Percentiles rank a stretch among this genome's conserved stretches.
Evolutionary conservation across 805 yeast genomes (phyloP).

Genomic region (Candida vaughaniae): DNA sequence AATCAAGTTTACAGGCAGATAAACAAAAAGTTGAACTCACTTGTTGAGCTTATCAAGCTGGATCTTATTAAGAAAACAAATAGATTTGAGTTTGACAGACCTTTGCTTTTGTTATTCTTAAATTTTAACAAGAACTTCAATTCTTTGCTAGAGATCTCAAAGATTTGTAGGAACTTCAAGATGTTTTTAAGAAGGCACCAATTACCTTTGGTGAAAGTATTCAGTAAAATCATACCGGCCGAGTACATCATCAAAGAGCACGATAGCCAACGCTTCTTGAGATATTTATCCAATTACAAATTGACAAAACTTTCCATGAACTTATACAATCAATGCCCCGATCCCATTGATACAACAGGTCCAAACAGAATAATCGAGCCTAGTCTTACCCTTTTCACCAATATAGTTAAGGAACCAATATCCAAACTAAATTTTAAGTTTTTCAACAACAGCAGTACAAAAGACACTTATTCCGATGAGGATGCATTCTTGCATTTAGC

Average conservation of each 20-base stretch:
- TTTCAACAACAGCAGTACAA: constrained; percentile 17
- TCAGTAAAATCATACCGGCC: constrained; percentile 37
- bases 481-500: constrained; percentile 84
- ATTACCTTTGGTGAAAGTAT: constrained; percentile 37
- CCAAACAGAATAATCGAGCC: neutral
- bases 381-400: constrained; percentile 22
- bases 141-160: constrained; percentile 48
- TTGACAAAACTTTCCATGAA: constrained; percentile 48
- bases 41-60: constrained; percentile 37
- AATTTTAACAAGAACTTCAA: constrained; percentile 41
- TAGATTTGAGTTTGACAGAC: constrained; percentile 43
- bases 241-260: constrained; percentile 22
- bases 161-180: constrained; percentile 48
- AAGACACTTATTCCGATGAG: constrained; percentile 38
- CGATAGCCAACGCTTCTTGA: constrained; percentile 17
- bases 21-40: constrained; percentile 25
- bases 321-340: constrained; percentile 59
- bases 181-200: constrained; percentile 34
- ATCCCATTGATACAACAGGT: constrained; percentile 10
- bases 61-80: constrained; percentile 42
- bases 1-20: constrained; percentile 29
- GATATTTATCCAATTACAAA: constrained; percentile 31
- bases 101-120: constrained; percentile 52
- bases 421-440: constrained; percentile 35
- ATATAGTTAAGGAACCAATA: constrained; percentile 39